Evolutionary conservation across 257 asterid genomes (phyloP), one percentile per base, ranked within the genome.

Genomic region (Salvia splendens): DNA sequence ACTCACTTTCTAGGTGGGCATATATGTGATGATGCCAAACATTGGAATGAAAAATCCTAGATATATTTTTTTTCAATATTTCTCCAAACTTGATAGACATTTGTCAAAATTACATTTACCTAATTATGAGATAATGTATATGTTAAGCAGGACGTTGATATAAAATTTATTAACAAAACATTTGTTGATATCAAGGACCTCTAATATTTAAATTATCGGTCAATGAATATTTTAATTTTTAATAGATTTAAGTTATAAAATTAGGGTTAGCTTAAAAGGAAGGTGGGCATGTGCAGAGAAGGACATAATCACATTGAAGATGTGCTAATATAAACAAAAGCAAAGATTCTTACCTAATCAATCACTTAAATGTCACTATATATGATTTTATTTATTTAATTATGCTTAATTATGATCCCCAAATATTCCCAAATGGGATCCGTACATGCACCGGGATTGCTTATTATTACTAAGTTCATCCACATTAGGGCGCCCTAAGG

Each of bases 341-440:
- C 84, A 80, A 76, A 62, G 87, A 85, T 79, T 81, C 91, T 61
- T 68, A 67, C 75, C 78, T 54, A 67, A 71, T 69, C 67, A 65
- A 71, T 41, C 54, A 73, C 58, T 61, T 52, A 74, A 52, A 60
- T 75, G 75, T 68, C 81, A 42, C 63, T 71, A 77, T 68, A 77
- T 65, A 52, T 73, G 60, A 74, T 63, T 78, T 66, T 49, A 20
- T 50, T 2, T 35, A 51, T 78, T 66, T 49, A 20, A 41, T 2
- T 35, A 51, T 57, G 41, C 48, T 52, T 70, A 62, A 24, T 72
- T 70, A 58, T 80, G 75, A 85, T 85, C 92, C 87, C 89, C 57
- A 85, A 64, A 79, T 78, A 77, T 66, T 70, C 79, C 65, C 14
- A 58, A 72, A 52, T 53, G 20, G 20, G 61, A 42, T 80, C 85